phyloP scores from a whole-genome alignment of 495 filamentous ascomycete genomes.

The Xeromyces bisporus region DNA sequence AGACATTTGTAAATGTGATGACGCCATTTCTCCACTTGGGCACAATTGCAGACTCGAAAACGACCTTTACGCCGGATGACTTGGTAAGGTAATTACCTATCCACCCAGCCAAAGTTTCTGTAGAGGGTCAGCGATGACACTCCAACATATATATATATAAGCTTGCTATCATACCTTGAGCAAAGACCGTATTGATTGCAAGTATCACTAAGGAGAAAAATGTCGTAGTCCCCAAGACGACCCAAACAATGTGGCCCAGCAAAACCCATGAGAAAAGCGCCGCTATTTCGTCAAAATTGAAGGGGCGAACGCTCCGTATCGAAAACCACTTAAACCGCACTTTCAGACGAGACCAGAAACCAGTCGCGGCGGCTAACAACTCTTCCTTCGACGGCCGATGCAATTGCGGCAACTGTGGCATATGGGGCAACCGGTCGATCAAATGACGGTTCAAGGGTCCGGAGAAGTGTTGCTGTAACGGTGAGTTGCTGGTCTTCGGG shows the following conservation, averaged over 20 bases:
- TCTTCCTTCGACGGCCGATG: slow-evolving; percentile 90
- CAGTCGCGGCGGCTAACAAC: slow-evolving; percentile 75
- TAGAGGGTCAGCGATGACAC: slow-evolving; percentile 5
- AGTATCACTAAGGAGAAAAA: slow-evolving; percentile 87
- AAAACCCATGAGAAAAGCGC: slow-evolving; percentile 93
- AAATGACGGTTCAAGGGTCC: slow-evolving; percentile 28
- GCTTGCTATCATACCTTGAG: slow-evolving; percentile 59
- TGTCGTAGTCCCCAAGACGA: slow-evolving; percentile 87
- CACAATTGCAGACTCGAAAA: slow-evolving; percentile 96
- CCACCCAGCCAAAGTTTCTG: slow-evolving; percentile 84
- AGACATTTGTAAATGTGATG: slow-evolving; percentile 93
- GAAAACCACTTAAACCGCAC: slow-evolving; percentile 97
- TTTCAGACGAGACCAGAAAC: slow-evolving; percentile 80
- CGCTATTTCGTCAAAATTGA: slow-evolving; percentile 86
- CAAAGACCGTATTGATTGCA: slow-evolving; percentile 87
- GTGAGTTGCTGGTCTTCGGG: background rate
- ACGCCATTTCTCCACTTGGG: slow-evolving; percentile 88
- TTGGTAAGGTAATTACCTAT: slow-evolving; percentile 91
- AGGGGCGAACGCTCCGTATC: slow-evolving; percentile 85
- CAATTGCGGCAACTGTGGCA: slow-evolving; percentile 49
- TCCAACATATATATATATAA: background rate
- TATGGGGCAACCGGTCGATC: slow-evolving; percentile 45
- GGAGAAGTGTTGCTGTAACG: slow-evolving; percentile 6
- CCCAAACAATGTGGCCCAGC: slow-evolving; percentile 84
- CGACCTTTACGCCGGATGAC: slow-evolving; percentile 84